Evolutionary conservation across 1,284 basidiomycete genomes (phyloP), one percentile per base, ranked within the genome.

Genomic region (Malassezia cuniculi): DNA sequence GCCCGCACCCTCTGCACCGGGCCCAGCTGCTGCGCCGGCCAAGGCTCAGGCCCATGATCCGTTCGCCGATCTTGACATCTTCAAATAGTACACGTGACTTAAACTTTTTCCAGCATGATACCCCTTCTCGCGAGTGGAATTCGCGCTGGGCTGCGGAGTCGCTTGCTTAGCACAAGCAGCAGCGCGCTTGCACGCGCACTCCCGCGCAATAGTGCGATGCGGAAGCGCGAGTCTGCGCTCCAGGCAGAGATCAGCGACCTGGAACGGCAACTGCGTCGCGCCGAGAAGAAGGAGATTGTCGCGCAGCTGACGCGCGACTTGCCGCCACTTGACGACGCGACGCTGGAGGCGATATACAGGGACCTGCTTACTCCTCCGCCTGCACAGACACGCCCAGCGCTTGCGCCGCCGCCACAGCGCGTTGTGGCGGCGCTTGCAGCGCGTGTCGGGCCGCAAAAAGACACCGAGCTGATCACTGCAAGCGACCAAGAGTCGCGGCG

Each of bases 51-150:
- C 36, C 7, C 44, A 42, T 27, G 60, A 63, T 38, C 60, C 60
- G 6, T 60, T 63, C 35, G 60, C 56, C 12, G 60, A 55, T 27
- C 45, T 63, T 12, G 60, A 60, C 21, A 46, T 60, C 42, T 54
- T 60, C 47, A 50, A 48, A 47, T 63, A 44, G 35, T 27, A 20
- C 22, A 24, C 22, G 22, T 24, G 22, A 11, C 22, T 24, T 11
- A 6, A 6, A 6, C 7, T 24, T 24, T 11, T 24, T 24, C 22
- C 22, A 24, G 22, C 22, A 24, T 24, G 22, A 24, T 11, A 24
- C 22, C 7, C n/a, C n/a, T n/a, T n/a, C n/a, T n/a, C n/a, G n/a
- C n/a, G n/a, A n/a, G n/a, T n/a, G n/a, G n/a, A n/a, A n/a, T n/a
- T n/a, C n/a, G n/a, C n/a, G n/a, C n/a, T n/a, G n/a, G n/a, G n/a